Evolutionary conservation across 768 basidiomycete genomes (phyloP), one percentile per base, ranked within the genome.

Genomic region (Mycena maculata): DNA sequence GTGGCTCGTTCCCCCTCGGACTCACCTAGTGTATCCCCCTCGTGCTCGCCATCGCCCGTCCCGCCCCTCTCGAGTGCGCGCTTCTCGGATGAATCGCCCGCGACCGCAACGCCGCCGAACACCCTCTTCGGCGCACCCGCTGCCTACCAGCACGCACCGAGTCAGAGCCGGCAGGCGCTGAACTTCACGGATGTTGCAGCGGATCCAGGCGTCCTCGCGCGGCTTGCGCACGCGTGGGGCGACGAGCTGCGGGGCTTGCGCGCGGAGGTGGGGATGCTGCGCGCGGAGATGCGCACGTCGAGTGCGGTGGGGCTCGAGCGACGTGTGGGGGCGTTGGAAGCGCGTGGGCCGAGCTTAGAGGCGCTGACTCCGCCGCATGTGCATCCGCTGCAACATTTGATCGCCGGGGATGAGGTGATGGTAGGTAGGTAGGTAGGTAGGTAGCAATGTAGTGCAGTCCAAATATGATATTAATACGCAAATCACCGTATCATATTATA

Each of bases 61-160:
- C 52, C 60, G 2, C 50, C 60, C n/a, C 60, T 62, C 18, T 62
- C 60, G 16, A 62, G 39, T 31, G 60, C 60, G 2, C 50, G 60
- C 1, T 62, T 62, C 42, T 75, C 3, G 78, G 75, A 1, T 16
- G 27, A 12, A 27, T 20, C 49, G 6, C 42, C 42, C 5, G 5
- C n/a, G 42, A 16, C 7, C 13, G 13, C 13, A 36, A 6, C 33
- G 33, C 6, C 33, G 33, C 13, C 33, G 33, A 36, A 6, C 8
- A 13, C 33, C 33, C 33, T 36, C 33, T n/a, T n/a, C n/a, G n/a
- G 33, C 15, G 7, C 49, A 23, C n/a, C 49, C 18, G 31, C 27
- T 13, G 13, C 27, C 16, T 11, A 18, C 22, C 7, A 15, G 12
- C 13, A 6, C 33, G 13, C 13, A 36, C 6, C 33, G 33, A 36